Base-by-base conservation (phyloP, 2,329 filamentous ascomycete species). In the Phaeosphaeriaceae sp. region DNA sequence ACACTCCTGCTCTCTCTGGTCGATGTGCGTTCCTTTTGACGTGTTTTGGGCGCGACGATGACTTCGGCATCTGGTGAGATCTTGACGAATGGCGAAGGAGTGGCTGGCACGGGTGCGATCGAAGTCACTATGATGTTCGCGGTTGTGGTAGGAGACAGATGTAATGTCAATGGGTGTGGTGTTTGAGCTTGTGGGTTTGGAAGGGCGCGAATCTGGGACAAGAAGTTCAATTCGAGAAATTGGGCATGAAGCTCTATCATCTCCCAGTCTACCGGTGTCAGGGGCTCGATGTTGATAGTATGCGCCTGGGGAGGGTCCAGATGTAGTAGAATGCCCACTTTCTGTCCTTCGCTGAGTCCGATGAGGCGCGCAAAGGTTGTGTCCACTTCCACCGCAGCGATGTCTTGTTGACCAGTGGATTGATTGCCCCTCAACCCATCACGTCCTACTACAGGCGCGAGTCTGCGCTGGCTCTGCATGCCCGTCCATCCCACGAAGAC, bases 181-280 rank as follows among this genome's bases (percentile, higher is more conserved):
- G 84, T 81, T 15, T 87, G 81, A 17, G 83, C 76, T 23, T 85
- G 82, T 19, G 94, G 94, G 77, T 97, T 98, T 23, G 94, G 94
- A 22, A 99, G 83, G 19, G 94, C 94, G 70, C 95, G 90, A 68
- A 99, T 94, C 80, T 99, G 95, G 47, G 90, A 91, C 30, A 97
- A 84, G 53, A 99, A 88, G 77, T 99, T 98, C 65, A 97, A 84
- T 75, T 99, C 95, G 52, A 99, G 84, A 73, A 98, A 99, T 17
- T 91, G 95, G 5, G 95, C 95, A 81, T 99, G 95, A 1, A 99
- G 83, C 78, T 99, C 95, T 69, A 99, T 98, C 71, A 98, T 97
- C 79, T 99, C 95, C 95, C 95, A 99, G 76, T 99, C 95, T 58
- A 96, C 93, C 1, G 94, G 89, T 0, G 95, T 98, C 70, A 98